Evolutionary conservation across 75 land plant genomes (phyloP).

Genomic region (Cupressus sempervirens): DNA sequence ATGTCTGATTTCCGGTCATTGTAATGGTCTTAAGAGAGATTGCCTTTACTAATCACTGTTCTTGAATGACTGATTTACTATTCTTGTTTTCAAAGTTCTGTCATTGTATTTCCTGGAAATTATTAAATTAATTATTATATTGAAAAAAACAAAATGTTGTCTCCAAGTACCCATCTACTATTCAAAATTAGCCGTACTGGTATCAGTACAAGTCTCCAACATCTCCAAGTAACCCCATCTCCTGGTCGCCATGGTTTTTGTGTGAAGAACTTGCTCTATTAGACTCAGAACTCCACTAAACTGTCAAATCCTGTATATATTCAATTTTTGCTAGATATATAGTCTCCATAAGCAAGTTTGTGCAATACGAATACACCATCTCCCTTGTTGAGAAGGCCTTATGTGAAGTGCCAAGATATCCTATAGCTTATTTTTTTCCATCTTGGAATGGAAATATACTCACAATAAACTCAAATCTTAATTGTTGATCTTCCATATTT

Average conservation of each 20-base stretch:
- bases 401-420: not conserved
- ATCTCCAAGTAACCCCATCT: too few relatives aligned
- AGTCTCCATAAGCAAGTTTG: not conserved
- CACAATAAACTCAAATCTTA: not conserved
- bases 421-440: not conserved
- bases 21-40: too few relatives aligned
- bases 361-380: not conserved
- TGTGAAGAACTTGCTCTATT: not conserved
- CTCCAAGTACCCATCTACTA: too few relatives aligned
- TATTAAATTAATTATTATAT: too few relatives aligned
- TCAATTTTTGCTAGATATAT: not conserved
- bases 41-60: too few relatives aligned
- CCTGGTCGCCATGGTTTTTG: not conserved
- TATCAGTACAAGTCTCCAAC: too few relatives aligned
- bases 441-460: not conserved
- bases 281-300: not conserved
- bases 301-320: not conserved
- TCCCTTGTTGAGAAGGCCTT: not conserved
- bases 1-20: too few relatives aligned
- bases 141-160: too few relatives aligned
- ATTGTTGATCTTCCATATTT: not conserved
- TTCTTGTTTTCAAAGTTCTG: too few relatives aligned
- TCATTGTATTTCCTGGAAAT: too few relatives aligned
- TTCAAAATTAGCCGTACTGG: too few relatives aligned
- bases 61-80: too few relatives aligned